Percentiles rank a stretch among this genome's conserved stretches.
Evolutionary conservation across 306 rosid species (phyloP).

Genomic region (Acacia acuminata): DNA sequence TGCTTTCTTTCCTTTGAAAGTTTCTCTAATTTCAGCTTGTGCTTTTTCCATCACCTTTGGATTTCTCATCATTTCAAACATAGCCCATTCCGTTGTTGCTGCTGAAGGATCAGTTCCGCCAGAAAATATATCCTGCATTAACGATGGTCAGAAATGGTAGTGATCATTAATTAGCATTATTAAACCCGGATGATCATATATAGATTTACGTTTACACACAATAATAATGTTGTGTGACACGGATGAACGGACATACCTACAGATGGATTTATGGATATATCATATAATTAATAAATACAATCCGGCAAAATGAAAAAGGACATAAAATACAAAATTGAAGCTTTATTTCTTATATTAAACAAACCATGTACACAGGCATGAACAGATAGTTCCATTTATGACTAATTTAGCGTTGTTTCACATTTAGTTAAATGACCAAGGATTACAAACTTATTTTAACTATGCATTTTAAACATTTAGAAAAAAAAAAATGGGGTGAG

Average conservation of each 20-base stretch:
- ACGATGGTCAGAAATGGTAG: not conserved
- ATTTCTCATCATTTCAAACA: not conserved
- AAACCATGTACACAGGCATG: too few relatives aligned
- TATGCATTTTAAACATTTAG: too few relatives aligned
- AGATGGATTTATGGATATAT: not conserved
- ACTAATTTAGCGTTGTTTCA: too few relatives aligned
- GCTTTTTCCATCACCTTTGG: not conserved
- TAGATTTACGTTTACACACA: too few relatives aligned
- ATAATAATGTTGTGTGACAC: not conserved
- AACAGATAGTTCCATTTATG: too few relatives aligned
- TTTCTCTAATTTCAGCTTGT: not conserved
- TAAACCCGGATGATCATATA: too few relatives aligned
- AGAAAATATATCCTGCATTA: not conserved
- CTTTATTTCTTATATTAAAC: not conserved
- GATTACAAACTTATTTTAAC: not conserved
- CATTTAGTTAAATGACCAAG: not conserved
- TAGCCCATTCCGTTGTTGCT: not conserved
- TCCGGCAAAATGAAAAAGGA: not conserved
- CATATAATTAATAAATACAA: not conserved
- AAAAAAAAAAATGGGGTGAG: too few relatives aligned
- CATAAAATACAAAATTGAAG: not conserved
- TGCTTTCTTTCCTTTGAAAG: not conserved
- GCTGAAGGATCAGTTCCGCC: not conserved
- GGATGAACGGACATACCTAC: not conserved
- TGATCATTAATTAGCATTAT: too few relatives aligned